Evolutionary conservation across 352 stramenopile species (phyloP), one percentile per base, ranked within the genome.

Genomic region (Globisporangium recalcitrans): DNA sequence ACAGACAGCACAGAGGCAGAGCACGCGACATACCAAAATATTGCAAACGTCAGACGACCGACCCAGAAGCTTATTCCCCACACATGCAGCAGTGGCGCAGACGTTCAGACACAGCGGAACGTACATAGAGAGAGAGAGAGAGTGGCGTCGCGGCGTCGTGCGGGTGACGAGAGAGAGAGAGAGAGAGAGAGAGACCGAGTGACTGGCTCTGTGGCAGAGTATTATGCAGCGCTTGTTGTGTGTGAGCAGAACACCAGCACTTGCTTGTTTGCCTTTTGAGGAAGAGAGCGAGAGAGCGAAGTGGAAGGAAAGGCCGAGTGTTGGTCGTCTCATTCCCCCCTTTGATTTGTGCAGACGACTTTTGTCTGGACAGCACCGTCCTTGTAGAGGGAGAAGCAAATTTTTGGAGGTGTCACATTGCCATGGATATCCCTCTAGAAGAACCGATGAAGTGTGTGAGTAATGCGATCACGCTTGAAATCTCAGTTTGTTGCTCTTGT

Each of bases 91-190:
- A 61, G 53, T 31, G 10, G 26, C 16, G 47, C 22, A 58, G 24
- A 54, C 14, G 48, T 2, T 38, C 22, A 52, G 11, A 47, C 31
- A 16, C 36, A 24, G n/a, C 19, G 9, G 24, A 24, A 62, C 40
- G 19, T 38, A 53, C 42, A 63, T 48, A 63, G 21, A 40, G 10
- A 54, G 19, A 44, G 42, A 24, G 49, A 55, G 48, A 16, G 47
- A n/a, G 11, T 22, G 27, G 52, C 24, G 27, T 58, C 27, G 52
- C 52, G 31, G 38, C 38, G 38, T 46, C 52, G 52, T 58, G 31
- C 52, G 27, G 31, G 31, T 42, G 10, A 34, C 46, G 52, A 46
- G 31, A 58, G 52, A 58, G 52, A 57, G 51, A 56, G 51, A 24
- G 22, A 38, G n/a, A 29, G n/a, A 31, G 46, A 22, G 54, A 27